These are phyloP conservation scores for Waitea zeae DNA, from an alignment of 1,284 basidiomycete species.

Conservation along the genomic window DNA sequence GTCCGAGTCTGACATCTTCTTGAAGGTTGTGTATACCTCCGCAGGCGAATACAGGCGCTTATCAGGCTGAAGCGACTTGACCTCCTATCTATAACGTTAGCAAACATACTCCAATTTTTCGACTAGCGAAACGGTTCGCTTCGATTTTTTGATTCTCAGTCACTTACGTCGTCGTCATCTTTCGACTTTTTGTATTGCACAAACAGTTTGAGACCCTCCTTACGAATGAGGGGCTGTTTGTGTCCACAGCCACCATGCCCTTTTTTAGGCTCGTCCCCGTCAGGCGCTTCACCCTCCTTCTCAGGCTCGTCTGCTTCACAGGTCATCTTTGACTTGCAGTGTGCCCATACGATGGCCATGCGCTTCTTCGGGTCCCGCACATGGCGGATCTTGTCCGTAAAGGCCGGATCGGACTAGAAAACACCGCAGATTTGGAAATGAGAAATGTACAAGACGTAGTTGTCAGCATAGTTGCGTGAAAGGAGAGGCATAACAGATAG, in stretches of 20 bases:
- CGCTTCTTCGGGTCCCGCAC: conserved; percentile 79
- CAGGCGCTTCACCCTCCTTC: conserved; percentile 66
- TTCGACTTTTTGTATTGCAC: conserved; percentile 91
- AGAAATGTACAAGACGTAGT: conserved; percentile 8
- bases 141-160: too few species aligned
- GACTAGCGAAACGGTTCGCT: too few species aligned
- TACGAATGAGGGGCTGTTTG: conserved; percentile 79
- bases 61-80: conserved; percentile 78
- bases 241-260: conserved; percentile 96
- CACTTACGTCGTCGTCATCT: conserved; percentile 83
- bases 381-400: conserved; percentile 72
- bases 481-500: conserved; percentile 4
- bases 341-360: conserved; percentile 73
- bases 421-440: background rate
- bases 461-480: too few species aligned
- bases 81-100: conserved; percentile 31
- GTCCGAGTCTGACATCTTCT: conserved; percentile 86
- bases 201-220: conserved; percentile 92
- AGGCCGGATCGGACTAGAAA: conserved; percentile 66
- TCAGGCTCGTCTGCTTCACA: conserved; percentile 82
- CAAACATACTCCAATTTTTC: background rate
- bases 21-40: conserved; percentile 84
- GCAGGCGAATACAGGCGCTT: conserved; percentile 78
- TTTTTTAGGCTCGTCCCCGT: conserved; percentile 58
- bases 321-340: conserved; percentile 72